Evolutionary conservation across 2,329 filamentous ascomycete genomes (phyloP).

Genomic region (Leptographium flavum): DNA sequence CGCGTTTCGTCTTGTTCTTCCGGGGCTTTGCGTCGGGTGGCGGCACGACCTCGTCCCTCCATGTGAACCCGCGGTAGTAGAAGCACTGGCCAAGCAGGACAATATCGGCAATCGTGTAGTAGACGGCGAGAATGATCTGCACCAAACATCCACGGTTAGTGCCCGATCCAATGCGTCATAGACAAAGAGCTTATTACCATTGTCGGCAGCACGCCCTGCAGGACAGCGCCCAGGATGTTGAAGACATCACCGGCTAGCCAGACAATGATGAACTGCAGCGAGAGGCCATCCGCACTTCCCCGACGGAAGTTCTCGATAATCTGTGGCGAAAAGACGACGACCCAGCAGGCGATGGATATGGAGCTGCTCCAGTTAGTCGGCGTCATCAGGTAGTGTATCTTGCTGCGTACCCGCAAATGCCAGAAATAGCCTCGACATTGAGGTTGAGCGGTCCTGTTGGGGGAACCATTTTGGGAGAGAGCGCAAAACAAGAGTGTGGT

Average conservation of each 20-base stretch:
- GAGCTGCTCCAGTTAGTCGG: conserved; percentile 33
- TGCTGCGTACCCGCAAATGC: conserved; percentile 62
- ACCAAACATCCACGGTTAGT: too few relatives aligned
- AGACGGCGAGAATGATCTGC: conserved; percentile 14
- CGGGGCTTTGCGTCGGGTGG: conserved; percentile 26
- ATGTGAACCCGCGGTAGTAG: conserved; percentile 81
- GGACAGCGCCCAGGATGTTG: conserved; percentile 16
- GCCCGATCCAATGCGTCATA: too few relatives aligned
- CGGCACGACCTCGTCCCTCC: conserved; percentile 35
- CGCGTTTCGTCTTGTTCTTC: not conserved
- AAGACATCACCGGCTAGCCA: conserved; percentile 72
- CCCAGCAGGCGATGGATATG: conserved; percentile 94
- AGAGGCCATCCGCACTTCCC: conserved; percentile 13
- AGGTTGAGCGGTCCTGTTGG: conserved; percentile 48
- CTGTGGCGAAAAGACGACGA: conserved; percentile 93
- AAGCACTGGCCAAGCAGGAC: conserved; percentile 83
- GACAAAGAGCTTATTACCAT: conserved; percentile 45
- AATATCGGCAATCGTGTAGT: conserved; percentile 15
- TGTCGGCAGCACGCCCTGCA: conserved; percentile 65
- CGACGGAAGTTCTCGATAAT: conserved; percentile 37
- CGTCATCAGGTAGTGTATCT: too few relatives aligned
- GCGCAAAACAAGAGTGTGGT: not conserved
- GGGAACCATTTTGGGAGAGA: conserved; percentile 30
- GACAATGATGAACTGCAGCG: conserved; percentile 66
- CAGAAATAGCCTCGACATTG: conserved; percentile 80